Conservation (phyloP, 208 protist species). For the Leishmania tropica region DNA sequence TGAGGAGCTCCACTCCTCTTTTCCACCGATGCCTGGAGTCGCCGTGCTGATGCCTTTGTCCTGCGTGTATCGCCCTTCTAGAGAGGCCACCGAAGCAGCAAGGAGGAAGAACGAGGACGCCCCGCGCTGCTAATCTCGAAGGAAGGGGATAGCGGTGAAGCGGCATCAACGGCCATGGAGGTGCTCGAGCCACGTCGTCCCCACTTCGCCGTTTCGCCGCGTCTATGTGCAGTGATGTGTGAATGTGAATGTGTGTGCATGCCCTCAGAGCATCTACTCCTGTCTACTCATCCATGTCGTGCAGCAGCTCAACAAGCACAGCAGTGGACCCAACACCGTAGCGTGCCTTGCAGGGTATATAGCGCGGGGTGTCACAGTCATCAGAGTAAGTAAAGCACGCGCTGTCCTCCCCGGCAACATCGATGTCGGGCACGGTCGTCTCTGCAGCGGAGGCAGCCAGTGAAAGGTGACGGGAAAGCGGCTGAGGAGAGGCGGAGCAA, state of each 20-base stretch:
- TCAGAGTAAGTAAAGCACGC: constrained; percentile 11
- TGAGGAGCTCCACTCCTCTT: too few species aligned
- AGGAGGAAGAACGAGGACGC: not conserved
- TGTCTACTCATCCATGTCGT: constrained; percentile 13
- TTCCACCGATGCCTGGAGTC: not conserved
- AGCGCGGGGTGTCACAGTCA: constrained; percentile 53
- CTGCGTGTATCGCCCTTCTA: not conserved
- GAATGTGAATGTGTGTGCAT: not conserved
- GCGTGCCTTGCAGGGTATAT: constrained; percentile 53
- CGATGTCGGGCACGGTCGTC: not conserved
- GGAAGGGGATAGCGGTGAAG: not conserved
- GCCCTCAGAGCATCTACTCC: not conserved
- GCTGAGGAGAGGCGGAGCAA: not conserved
- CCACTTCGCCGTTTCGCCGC: not conserved
- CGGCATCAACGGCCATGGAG: not conserved
- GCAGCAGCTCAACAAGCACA: constrained; percentile 52
- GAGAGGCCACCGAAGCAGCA: not conserved
- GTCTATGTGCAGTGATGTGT: not conserved
- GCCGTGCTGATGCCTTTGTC: not conserved
- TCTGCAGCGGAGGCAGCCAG: not conserved
- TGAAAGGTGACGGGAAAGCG: too few species aligned
- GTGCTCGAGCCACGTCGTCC: too few species aligned
- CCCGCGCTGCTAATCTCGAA: not conserved
- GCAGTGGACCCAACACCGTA: constrained; percentile 55
- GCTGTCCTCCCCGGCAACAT: constrained; percentile 1